Evolutionary conservation across 139 green algal species (phyloP), one percentile per base, ranked within the genome.

Genomic region (Micractinium sp.): DNA sequence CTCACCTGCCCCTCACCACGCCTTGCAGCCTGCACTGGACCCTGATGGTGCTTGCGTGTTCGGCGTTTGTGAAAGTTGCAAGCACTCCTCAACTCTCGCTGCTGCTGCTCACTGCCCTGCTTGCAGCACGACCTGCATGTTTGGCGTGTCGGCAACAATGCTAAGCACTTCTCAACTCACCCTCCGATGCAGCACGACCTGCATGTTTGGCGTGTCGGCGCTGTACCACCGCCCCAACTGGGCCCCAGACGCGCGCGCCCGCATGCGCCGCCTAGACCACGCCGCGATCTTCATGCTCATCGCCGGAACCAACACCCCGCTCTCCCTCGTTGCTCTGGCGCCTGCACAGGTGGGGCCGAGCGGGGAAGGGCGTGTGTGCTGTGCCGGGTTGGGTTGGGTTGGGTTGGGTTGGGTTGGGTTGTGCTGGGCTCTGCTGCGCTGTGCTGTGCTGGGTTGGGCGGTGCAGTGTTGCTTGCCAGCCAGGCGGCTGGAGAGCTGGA

Each of bases 281-380:
- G 85, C 89, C 22, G 82, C 88, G 35, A 94, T 94, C 47, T 94
- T 93, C 85, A 73, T 93, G 7, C 83, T 94, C 20, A 94, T 63
- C 53, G 92, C 92, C 13, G 92, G 92, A 33, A 94, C 92, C 36
- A 94, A 94, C 87, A 94, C 91, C 12, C 92, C 92, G 1, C 89
- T 94, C 36, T 87, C 80, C 22, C 39, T 93, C 60, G 61, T 94
- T 13, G 89, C 81, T 2, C 78, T 94, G 77, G 14, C 35, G 39
- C 67, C 41, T 2, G 83, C 71, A 29, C 83, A 87, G 82, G 82
- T 76, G 36, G 23, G 81, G 14, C 20, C 14, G 22, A 25, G 2
- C 22, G 14, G 14, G 47, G 7, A 56, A 56, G 47, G 47, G 47
- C 9, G 47, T 56, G 47, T 56, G 47, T 5, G 47, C 47, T 56